Conservation (phyloP, 495 filamentous ascomycete species). For the Xylaria palmicola region DNA sequence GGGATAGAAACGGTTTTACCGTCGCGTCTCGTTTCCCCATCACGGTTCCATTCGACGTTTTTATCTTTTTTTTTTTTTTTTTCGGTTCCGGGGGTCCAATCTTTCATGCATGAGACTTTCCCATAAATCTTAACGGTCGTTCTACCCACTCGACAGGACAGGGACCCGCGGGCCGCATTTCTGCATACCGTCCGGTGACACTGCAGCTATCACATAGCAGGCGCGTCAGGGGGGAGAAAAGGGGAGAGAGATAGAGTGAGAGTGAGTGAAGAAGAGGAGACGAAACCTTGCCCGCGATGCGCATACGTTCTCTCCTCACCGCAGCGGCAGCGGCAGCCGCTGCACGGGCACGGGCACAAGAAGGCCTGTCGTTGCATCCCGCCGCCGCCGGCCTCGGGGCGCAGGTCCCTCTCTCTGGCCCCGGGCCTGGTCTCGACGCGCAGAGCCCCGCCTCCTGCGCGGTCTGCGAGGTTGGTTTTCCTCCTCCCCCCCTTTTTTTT, state of each 20-base stretch:
- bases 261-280: neutral
- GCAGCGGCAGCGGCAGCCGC: neutral
- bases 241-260: neutral
- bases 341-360: neutral
- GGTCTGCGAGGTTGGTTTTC: slow-evolving; percentile 43
- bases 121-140: neutral
- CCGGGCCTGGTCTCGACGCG: slow-evolving; percentile 30
- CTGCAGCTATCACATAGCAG: slow-evolving; percentile 1
- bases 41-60: too few relatives aligned
- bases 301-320: neutral
- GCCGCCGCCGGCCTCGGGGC: neutral
- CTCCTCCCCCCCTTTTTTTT: neutral
- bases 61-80: too few relatives aligned
- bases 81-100: too few relatives aligned
- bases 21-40: too few relatives aligned
- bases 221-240: neutral
- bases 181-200: slow-evolving; percentile 7
- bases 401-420: neutral
- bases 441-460: slow-evolving; percentile 46
- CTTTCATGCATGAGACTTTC: too few relatives aligned
- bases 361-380: neutral
- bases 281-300: slow-evolving; percentile 1
- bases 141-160: neutral
- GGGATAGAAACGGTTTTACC: too few relatives aligned
- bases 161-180: neutral